These are phyloP conservation scores for Microdochium bolleyi DNA, from an alignment of 2,329 filamentous ascomycete genomes.

Conservation along the genomic window DNA sequence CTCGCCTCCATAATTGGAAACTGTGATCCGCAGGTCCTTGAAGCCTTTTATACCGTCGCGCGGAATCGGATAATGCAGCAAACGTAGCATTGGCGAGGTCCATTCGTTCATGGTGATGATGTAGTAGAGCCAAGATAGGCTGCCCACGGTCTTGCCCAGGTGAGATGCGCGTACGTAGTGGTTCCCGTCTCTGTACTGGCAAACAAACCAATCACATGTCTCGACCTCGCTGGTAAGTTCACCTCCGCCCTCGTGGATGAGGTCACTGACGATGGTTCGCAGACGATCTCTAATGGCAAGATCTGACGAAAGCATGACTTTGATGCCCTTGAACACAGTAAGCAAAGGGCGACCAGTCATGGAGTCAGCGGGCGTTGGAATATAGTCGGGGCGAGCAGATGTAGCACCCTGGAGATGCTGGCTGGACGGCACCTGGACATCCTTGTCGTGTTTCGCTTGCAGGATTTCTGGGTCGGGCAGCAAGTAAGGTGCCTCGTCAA, in stretches of 20 bases:
- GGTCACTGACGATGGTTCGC: constrained; percentile 55
- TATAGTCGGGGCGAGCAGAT: constrained; percentile 34
- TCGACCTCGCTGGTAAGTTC: constrained; percentile 56
- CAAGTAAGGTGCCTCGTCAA: constrained; percentile 79
- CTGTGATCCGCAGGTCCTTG: constrained; percentile 65
- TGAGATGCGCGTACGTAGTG: constrained; percentile 74
- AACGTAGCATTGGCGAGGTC: constrained; percentile 73
- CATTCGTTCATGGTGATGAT: constrained; percentile 83
- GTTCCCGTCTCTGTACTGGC: constrained; percentile 74
- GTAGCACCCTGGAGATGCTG: constrained; percentile 61
- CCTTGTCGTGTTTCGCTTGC: constrained; percentile 45
- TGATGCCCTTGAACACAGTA: constrained; percentile 69
- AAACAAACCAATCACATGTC: constrained; percentile 75
- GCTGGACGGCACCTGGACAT: constrained; percentile 47
- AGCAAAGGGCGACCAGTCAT: constrained; percentile 37
- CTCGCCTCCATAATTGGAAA: constrained; percentile 96
- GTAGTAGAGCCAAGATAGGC: constrained; percentile 88
- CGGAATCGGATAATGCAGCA: constrained; percentile 86
- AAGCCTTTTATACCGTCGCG: constrained; percentile 74
- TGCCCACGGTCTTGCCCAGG: constrained; percentile 76
- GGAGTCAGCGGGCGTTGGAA: constrained; percentile 32
- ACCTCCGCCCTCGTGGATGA: constrained; percentile 68
- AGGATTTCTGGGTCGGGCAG: constrained; percentile 83
- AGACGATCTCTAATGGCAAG: constrained; percentile 63
- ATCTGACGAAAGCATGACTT: constrained; percentile 70